Percentiles rank a stretch among this genome's conserved stretches.
These are phyloP conservation scores for Cercophora samala DNA, from an alignment of 495 filamentous ascomycete species.

Conservation along the genomic window DNA sequence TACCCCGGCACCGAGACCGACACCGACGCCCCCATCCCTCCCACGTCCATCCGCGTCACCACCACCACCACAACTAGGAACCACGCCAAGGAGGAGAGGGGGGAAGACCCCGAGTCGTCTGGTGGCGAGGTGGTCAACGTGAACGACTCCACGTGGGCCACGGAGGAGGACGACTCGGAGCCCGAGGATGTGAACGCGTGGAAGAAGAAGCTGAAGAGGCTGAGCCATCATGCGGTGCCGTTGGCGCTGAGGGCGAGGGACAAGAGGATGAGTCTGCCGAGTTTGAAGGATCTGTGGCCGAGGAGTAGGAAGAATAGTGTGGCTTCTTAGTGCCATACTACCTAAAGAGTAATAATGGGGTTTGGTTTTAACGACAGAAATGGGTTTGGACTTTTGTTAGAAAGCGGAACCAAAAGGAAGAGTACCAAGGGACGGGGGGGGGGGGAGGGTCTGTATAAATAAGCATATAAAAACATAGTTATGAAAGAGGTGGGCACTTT, in stretches of 20 bases:
- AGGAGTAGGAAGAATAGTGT: slow-evolving; percentile 15
- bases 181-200: background rate
- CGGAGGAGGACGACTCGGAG: slow-evolving; percentile 8
- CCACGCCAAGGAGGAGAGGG: background rate
- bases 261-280: slow-evolving; percentile 35
- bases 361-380: background rate
- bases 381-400: background rate
- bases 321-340: background rate
- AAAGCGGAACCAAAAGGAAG: background rate
- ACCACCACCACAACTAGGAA: background rate
- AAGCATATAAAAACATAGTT: background rate
- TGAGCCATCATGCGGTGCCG: background rate
- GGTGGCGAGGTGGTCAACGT: background rate
- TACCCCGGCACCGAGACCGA: background rate
- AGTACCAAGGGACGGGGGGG: background rate
- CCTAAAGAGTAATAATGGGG: too few species aligned
- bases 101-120: background rate
- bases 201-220: slow-evolving; percentile 1
- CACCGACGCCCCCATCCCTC: background rate
- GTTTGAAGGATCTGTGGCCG: slow-evolving; percentile 24
- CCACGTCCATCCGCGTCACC: background rate
- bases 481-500: background rate
- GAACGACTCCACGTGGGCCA: background rate
- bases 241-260: slow-evolving; percentile 12
- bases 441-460: background rate